These are phyloP conservation scores for Ceratobasidium sp. DNA, from an alignment of 1,284 basidiomycete genomes.

Conservation along the genomic window DNA sequence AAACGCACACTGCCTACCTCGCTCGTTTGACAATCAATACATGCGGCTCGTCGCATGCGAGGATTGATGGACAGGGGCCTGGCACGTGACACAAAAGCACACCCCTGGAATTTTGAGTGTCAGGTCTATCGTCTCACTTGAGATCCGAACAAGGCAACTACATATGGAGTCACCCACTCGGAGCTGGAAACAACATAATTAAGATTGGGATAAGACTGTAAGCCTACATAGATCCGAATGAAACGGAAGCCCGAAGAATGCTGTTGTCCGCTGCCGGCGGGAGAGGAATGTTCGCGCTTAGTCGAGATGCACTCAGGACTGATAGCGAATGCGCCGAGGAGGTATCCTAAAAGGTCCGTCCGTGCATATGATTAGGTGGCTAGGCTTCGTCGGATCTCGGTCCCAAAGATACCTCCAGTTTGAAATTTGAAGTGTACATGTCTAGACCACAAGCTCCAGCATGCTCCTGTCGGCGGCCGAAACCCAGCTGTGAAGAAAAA, in stretches of 20 bases:
- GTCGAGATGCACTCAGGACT: neutral
- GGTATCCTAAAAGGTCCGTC: neutral
- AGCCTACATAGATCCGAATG: conserved; percentile 21
- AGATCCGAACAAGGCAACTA: neutral
- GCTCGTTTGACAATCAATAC: neutral
- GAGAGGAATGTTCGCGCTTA: neutral
- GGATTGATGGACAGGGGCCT: conserved; percentile 7
- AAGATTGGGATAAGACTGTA: neutral
- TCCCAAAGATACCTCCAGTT: neutral
- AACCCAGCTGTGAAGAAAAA: neutral
- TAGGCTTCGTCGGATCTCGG: neutral
- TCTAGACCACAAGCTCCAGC: conserved; percentile 2
- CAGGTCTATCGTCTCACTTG: conserved; percentile 19
- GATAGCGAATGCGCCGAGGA: neutral
- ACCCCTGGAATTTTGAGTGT: neutral
- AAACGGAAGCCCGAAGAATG: conserved; percentile 6
- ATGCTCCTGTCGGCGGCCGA: conserved; percentile 3
- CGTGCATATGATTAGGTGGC: neutral
- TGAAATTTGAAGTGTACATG: neutral
- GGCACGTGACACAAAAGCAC: conserved; percentile 14
- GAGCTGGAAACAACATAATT: neutral
- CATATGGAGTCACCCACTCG: neutral
- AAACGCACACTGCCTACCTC: neutral
- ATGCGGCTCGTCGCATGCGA: neutral
- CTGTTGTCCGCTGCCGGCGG: neutral